Percentiles rank a stretch among this genome's conserved stretches.
Evolutionary conservation across 2,329 filamentous ascomycete species (phyloP).

Genomic region (Pseudocercospora crystallina): DNA sequence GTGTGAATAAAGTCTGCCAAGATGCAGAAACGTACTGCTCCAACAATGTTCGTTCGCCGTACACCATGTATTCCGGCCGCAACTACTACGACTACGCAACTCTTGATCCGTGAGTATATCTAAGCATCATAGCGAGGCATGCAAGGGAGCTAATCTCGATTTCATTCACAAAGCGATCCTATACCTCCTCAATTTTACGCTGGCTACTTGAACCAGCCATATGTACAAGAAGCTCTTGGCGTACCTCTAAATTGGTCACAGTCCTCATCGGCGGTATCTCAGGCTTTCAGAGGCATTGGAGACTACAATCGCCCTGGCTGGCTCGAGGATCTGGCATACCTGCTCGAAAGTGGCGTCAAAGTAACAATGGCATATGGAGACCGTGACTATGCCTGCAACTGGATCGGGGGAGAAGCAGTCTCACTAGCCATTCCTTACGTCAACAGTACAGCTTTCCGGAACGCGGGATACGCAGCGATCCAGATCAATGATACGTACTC

Average conservation of each 20-base stretch:
- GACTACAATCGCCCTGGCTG: slow-evolving; percentile 21
- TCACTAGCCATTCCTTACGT: slow-evolving; percentile 27
- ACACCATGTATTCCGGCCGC: slow-evolving; percentile 41
- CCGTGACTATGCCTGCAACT: slow-evolving; percentile 27
- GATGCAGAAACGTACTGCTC: slow-evolving; percentile 41
- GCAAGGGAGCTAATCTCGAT: slow-evolving; percentile 13
- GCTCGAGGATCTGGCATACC: slow-evolving; percentile 25
- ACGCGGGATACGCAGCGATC: slow-evolving; percentile 32
- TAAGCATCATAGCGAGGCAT: no score
- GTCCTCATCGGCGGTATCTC: not conserved
- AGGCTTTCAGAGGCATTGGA: slow-evolving; percentile 16
- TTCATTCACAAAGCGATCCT: slow-evolving; percentile 42
- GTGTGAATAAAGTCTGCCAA: slow-evolving; percentile 44
- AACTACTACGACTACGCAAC: slow-evolving; percentile 60
- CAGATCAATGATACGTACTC: slow-evolving; percentile 27
- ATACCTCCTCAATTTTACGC: slow-evolving; percentile 10
- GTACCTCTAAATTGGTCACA: slow-evolving; percentile 48
- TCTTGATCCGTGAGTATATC: slow-evolving; percentile 32
- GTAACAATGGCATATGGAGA: slow-evolving; percentile 29
- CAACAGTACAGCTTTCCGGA: slow-evolving; percentile 17
- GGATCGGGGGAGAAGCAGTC: slow-evolving; percentile 30
- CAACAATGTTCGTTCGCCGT: slow-evolving; percentile 47
- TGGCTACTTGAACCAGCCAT: slow-evolving; percentile 48
- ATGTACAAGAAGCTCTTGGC: slow-evolving; percentile 49
- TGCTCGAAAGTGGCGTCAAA: slow-evolving; percentile 25